phyloP scores from a whole-genome alignment of 306 rosid genomes.

The Lupinus albus region DNA sequence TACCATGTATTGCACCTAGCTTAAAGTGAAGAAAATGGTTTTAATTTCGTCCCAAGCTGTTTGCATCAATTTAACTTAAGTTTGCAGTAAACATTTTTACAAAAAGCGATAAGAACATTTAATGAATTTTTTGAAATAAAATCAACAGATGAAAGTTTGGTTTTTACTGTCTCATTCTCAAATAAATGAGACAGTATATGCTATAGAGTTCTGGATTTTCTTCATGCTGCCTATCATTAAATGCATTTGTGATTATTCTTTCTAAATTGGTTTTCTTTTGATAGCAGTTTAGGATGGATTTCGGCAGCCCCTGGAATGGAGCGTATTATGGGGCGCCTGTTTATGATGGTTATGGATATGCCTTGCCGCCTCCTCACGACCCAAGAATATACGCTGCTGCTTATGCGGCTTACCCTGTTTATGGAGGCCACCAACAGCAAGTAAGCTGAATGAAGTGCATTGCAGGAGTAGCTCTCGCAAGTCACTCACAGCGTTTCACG shows the following conservation, averaged over 20 bases:
- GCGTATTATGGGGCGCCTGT: constrained; percentile 77
- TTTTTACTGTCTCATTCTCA: not conserved
- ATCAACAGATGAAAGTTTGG: constrained; percentile 2
- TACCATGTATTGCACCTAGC: not conserved
- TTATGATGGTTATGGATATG: constrained; percentile 89
- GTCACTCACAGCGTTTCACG: constrained; percentile 36
- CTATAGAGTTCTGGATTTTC: not conserved
- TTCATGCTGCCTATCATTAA: not conserved
- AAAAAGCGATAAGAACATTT: not conserved
- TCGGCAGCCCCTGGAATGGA: constrained; percentile 72
- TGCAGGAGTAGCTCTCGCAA: constrained; percentile 41
- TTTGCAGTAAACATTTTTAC: not conserved
- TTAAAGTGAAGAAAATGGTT: constrained; percentile 3
- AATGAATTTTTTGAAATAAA: not conserved
- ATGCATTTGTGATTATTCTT: constrained; percentile 33
- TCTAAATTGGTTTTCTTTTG: constrained; percentile 36
- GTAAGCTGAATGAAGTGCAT: constrained; percentile 69
- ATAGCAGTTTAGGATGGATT: constrained; percentile 72
- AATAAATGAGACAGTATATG: not conserved
- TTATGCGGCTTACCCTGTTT: constrained; percentile 84
- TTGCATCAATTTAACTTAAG: not conserved
- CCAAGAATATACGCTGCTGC: constrained; percentile 80
- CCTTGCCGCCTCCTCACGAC: constrained; percentile 77
- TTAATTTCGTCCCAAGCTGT: constrained; percentile 10
- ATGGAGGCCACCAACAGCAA: constrained; percentile 92